Evolutionary conservation across 2,329 filamentous ascomycete genomes (phyloP).

Genomic region (Diaporthe velutina): DNA sequence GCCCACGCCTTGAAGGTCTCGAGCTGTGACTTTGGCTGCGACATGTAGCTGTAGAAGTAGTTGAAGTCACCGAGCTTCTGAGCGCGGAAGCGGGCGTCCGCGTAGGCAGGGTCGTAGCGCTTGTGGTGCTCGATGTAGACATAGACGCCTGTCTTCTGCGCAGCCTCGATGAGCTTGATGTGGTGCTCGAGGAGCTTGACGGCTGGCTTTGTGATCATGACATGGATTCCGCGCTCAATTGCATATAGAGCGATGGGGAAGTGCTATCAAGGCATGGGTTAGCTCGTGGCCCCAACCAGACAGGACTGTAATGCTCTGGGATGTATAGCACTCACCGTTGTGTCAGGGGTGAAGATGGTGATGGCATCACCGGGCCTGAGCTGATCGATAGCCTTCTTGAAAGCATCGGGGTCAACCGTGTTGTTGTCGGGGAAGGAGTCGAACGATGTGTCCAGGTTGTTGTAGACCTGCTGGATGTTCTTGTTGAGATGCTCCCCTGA

Average conservation of each 20-base stretch:
- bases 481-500: conserved; percentile 86
- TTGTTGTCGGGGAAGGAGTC: conserved; percentile 84
- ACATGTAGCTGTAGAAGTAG: conserved; percentile 99
- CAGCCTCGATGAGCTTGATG: conserved; percentile 78
- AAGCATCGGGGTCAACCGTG: conserved; percentile 80
- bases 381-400: conserved; percentile 89
- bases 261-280: conserved; percentile 58
- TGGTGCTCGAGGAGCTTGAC: conserved; percentile 88
- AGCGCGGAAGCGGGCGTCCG: conserved; percentile 85
- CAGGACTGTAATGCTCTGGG: background rate
- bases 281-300: background rate
- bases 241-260: conserved; percentile 94
- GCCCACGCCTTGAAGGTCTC: conserved; percentile 97
- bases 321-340: conserved; percentile 63
- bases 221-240: conserved; percentile 88
- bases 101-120: conserved; percentile 93
- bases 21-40: conserved; percentile 89
- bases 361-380: conserved; percentile 87
- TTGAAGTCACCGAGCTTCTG: conserved; percentile 91
- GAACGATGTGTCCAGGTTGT: conserved; percentile 88
- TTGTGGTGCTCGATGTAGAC: conserved; percentile 98
- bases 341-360: conserved; percentile 95
- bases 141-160: conserved; percentile 82
- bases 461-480: conserved; percentile 91
- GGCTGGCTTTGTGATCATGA: conserved; percentile 94